Evolutionary conservation across 352 stramenopile genomes (phyloP).

Genomic region (Phytophthora parvispora): DNA sequence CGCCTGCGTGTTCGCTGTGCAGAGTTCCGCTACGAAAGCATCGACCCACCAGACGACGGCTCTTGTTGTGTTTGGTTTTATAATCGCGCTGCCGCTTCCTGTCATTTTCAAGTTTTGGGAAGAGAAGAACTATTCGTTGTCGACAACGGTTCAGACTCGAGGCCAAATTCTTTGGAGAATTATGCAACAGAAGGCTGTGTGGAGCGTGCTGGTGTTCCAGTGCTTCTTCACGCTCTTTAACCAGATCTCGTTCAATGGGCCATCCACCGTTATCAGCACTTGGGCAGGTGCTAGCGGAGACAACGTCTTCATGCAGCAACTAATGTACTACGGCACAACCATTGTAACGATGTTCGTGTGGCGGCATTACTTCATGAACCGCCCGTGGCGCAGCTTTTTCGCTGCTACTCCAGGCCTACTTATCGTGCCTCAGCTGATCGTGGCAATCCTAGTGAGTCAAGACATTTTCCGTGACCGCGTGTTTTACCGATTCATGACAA

Average conservation of each 20-base stretch:
- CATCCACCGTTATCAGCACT: conserved; percentile 22
- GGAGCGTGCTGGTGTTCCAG: conserved; percentile 51
- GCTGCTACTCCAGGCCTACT: conserved; percentile 27
- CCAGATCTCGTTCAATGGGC: conserved; percentile 40
- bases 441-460: conserved; percentile 32
- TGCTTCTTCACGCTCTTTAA: conserved; percentile 58
- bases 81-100: conserved; percentile 41
- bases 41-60: conserved; percentile 20
- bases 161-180: conserved; percentile 58
- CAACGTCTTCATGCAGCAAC: conserved; percentile 29
- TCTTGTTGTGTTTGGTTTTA: conserved; percentile 42
- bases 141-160: conserved; percentile 47
- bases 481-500: conserved; percentile 41
- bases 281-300: conserved; percentile 41
- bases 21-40: not conserved
- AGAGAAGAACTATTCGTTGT: conserved; percentile 55
- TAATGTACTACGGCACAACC: conserved; percentile 28
- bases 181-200: conserved; percentile 67
- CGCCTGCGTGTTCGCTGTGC: conserved; percentile 14
- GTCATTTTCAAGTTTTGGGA: conserved; percentile 51
- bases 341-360: conserved; percentile 42
- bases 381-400: conserved; percentile 47
- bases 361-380: conserved; percentile 40
- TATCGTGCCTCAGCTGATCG: conserved; percentile 40
- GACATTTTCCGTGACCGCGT: conserved; percentile 34